Base-by-base conservation (phyloP, 116 monocot genomes). In the Thalassia testudinum region DNA sequence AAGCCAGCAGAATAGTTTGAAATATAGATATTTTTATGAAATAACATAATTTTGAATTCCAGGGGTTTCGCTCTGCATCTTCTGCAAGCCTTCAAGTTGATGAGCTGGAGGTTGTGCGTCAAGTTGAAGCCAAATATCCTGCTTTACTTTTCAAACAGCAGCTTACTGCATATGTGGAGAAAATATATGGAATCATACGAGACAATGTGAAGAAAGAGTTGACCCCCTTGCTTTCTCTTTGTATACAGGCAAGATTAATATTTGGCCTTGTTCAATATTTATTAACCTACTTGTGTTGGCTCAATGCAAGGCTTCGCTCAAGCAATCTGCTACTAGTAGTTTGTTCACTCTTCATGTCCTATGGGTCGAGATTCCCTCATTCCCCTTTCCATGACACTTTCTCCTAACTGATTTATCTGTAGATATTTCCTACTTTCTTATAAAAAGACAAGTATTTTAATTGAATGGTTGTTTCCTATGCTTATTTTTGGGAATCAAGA, bases 121-220 rank as follows among this genome's bases (percentile, higher is more conserved):
- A 65, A 68, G 79, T 79, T 57, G 87, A 88, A 52, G 83, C 82
- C 15, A 88, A 83, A 54, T 76, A 88, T 43, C 73, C 82, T 49
- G 82, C 82, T n/a, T 57, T 82, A 43, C 79, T 88, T 66, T 82
- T 88, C 71, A 88, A 88, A 66, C 76, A 88, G 64, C 87, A 88
- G 52, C 68, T 88, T 17, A 73, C 76, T 71, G 87, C 82, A 54
- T 82, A 71, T 76, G 79, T 83, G 6, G 87, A 82, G 62, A 83
- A 76, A 59, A 76, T 88, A 58, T 88, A 82, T 69, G 82, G 82
- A 65, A 88, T 88, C 26, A 70, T 88, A 50, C 76, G 87, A 34
- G 87, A 88, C 50, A 88, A 88, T 60, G 62, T 82, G 56, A 88
- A 82, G 60, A 82, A 73, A 51, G 83, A 88, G 24, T 57, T 88